Percentiles rank a stretch among this genome's conserved stretches.
These are phyloP conservation scores for Phoma sp. DNA, from an alignment of 2,329 filamentous ascomycete genomes.

Conservation along the genomic window DNA sequence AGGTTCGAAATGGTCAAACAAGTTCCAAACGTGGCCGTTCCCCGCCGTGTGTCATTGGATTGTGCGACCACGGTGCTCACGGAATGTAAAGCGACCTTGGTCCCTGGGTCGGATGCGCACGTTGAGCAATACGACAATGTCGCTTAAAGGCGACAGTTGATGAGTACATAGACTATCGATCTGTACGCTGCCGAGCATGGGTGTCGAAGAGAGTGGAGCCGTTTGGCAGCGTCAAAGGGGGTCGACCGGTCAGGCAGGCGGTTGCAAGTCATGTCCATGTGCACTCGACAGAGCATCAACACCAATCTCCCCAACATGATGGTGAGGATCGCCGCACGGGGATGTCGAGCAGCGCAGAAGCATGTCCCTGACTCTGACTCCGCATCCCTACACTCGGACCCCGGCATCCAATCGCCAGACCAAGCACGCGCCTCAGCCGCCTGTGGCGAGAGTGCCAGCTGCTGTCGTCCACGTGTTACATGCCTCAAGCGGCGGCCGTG, in stretches of 20 bases:
- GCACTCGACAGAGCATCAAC: background rate
- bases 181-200: slow-evolving; percentile 12
- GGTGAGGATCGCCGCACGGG: slow-evolving; percentile 15
- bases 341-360: background rate
- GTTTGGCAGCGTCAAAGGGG: slow-evolving; percentile 5
- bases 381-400: background rate
- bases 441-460: slow-evolving; percentile 12
- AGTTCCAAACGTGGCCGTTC: slow-evolving; percentile 14
- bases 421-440: slow-evolving; percentile 15
- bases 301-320: slow-evolving; percentile 10
- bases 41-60: slow-evolving; percentile 11
- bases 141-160: slow-evolving; percentile 10
- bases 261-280: background rate
- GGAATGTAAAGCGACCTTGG: slow-evolving; percentile 17
- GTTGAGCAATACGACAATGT: slow-evolving; percentile 8
- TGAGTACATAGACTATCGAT: slow-evolving; percentile 17
- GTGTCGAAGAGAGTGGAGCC: background rate
- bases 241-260: background rate
- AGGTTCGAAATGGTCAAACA: slow-evolving; percentile 18
- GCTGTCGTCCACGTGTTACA: slow-evolving; percentile 30
- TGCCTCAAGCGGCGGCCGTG: slow-evolving; percentile 15
- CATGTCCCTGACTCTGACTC: background rate
- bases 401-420: slow-evolving; percentile 10
- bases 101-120: slow-evolving; percentile 15
- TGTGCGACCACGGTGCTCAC: slow-evolving; percentile 2